Evolutionary conservation across 2,329 filamentous ascomycete genomes (phyloP).

Genomic region (Aurifilum marmelostoma): DNA sequence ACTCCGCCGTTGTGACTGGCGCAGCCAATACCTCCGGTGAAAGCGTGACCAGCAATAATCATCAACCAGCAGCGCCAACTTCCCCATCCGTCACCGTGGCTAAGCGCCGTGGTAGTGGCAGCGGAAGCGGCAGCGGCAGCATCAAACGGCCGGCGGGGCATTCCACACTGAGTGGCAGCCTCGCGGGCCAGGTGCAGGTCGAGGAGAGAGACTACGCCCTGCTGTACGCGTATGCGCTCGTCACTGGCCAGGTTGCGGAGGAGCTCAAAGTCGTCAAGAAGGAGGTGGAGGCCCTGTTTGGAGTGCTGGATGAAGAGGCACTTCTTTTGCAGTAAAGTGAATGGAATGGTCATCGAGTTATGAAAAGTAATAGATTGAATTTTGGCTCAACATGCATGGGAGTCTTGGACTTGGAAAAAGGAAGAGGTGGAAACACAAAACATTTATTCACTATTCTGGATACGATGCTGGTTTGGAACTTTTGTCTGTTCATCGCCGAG

Average conservation of each 20-base stretch:
- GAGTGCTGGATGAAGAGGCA: conserved; percentile 63
- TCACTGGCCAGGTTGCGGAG: conserved; percentile 68
- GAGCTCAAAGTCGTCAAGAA: conserved; percentile 63
- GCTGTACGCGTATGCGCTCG: conserved; percentile 84
- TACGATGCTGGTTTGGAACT: not conserved
- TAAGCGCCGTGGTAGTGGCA: conserved; percentile 17
- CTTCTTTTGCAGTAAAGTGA: conserved; percentile 55
- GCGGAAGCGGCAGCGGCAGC: conserved; percentile 20
- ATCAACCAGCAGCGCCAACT: not conserved
- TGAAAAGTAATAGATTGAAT: not conserved
- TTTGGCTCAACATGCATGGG: not conserved
- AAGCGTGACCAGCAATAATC: conserved; percentile 11
- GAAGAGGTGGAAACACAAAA: not conserved
- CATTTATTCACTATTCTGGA: not conserved
- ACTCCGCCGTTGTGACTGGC: not conserved
- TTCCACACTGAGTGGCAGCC: conserved; percentile 33
- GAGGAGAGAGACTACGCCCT: conserved; percentile 86
- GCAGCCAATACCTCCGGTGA: conserved; percentile 13
- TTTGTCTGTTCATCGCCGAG: conserved; percentile 1
- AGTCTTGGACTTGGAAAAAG: conserved; percentile 5
- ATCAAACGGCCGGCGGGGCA: conserved; percentile 31
- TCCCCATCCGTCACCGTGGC: not conserved
- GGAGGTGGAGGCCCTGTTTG: conserved; percentile 67
- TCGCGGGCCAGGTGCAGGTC: conserved; percentile 45
- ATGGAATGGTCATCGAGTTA: not conserved